Base-by-base conservation (phyloP, 2,329 filamentous ascomycete genomes). In the Coniochaeta sp. region DNA sequence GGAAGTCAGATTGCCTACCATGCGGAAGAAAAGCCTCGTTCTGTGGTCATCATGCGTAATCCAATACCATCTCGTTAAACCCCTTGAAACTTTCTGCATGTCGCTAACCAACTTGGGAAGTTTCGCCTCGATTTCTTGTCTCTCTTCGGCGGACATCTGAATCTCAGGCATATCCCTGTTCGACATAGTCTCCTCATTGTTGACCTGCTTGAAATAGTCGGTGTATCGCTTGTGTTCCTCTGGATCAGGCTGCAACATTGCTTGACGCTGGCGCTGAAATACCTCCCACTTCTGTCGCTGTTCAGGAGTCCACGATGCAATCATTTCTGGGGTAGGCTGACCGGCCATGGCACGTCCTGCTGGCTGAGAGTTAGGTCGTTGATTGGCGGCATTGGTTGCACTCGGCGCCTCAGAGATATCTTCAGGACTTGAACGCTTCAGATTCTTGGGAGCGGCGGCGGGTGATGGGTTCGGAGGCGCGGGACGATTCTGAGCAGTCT, bases 341-440 rank as follows among this genome's bases (percentile, higher is more conserved):
- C 2, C 1, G 8, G 5, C 22, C 36, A 70, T 57, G 34, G 67
- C 66, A n/a, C 67, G 61, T 32, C 61, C 64, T 26, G 62, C 54
- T 57, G 71, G 70, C 57, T 73, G 72, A 19, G 70, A 68, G 7
- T 60, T 58, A 5, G 71, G 65, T 44, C 71, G 70, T 55, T 72
- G 70, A 34, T 58, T 16, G 68, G 67, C 19, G 68, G 68, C 4
- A 58, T 65, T 56, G 63, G 42, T 58, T 52, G 61, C 58, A 47
- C 63, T 55, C 50, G 64, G 42, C 60, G 65, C 65, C 26, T 78
- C 76, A n/a, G 62, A 62, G 10, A 62, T 64, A 55, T 83, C 81
- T 26, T 83, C 81, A 3, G 74, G 70, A 58, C 72, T 80, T 4
- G 80, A 72, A 1, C 82, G 79, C 71, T 85, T 84, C 50, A 82